These are phyloP conservation scores for Huntiella savannae DNA, from an alignment of 2,329 filamentous ascomycete species.

Conservation along the genomic window DNA sequence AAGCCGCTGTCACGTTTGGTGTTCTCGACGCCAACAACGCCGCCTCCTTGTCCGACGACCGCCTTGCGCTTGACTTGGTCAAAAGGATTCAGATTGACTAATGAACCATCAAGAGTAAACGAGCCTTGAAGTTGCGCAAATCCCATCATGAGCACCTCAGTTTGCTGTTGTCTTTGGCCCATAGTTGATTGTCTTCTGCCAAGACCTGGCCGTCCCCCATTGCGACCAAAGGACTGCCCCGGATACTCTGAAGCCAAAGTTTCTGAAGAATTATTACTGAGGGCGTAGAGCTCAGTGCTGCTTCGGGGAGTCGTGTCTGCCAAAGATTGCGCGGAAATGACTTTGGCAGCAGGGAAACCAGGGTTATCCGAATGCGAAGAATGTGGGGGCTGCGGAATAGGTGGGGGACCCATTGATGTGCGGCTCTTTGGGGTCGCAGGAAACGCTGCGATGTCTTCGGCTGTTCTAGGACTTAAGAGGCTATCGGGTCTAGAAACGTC, in stretches of 20 bases:
- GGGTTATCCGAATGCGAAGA: slow-evolving; percentile 26
- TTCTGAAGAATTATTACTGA: slow-evolving; percentile 89
- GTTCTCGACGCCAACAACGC: slow-evolving; percentile 64
- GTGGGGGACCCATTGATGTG: slow-evolving; percentile 1
- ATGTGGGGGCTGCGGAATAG: background rate
- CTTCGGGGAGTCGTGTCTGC: slow-evolving; percentile 55
- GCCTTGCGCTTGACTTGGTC: slow-evolving; percentile 93
- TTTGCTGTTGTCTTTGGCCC: slow-evolving; percentile 27
- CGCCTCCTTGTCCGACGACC: slow-evolving; percentile 71
- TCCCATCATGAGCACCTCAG: slow-evolving; percentile 90
- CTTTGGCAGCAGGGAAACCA: slow-evolving; percentile 39
- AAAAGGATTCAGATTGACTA: slow-evolving; percentile 77
- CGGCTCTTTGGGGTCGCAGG: background rate
- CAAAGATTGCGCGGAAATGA: slow-evolving; percentile 47
- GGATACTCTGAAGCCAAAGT: slow-evolving; percentile 82
- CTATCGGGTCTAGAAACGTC: slow-evolving; percentile 19
- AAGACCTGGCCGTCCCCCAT: slow-evolving; percentile 22
- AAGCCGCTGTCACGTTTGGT: slow-evolving; percentile 59
- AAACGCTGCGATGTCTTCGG: background rate
- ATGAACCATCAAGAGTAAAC: slow-evolving; percentile 76
- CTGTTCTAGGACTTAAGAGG: slow-evolving; percentile 20
- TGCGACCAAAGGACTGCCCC: slow-evolving; percentile 24
- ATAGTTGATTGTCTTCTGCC: slow-evolving; percentile 27
- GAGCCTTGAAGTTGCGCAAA: slow-evolving; percentile 88
- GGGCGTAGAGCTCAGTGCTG: slow-evolving; percentile 84